Percentiles rank a stretch among this genome's conserved stretches.
Conservation (phyloP, 495 filamentous ascomycete genomes). For the Aspergillus ellipticus region DNA sequence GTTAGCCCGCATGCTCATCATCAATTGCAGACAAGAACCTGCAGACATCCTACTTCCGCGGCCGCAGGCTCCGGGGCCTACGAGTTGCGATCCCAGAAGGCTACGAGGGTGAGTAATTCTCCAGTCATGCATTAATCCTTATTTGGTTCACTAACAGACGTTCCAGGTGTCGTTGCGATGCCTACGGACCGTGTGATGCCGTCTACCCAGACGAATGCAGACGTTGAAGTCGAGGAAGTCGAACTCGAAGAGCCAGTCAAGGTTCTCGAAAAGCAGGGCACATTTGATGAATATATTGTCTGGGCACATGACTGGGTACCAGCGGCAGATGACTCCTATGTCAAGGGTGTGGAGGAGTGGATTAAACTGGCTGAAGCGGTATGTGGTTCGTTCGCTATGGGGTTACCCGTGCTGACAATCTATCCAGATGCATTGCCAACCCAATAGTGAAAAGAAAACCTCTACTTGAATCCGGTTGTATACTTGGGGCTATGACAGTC, state of each 20-base stretch:
- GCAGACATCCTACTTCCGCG: conserved; percentile 71
- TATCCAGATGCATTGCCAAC: conserved; percentile 33
- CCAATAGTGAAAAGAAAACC: conserved; percentile 9
- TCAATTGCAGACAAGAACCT: conserved; percentile 11
- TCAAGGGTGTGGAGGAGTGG: conserved; percentile 77
- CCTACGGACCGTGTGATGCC: conserved; percentile 34
- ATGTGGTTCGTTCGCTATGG: conserved; percentile 14
- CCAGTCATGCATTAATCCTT: neutral
- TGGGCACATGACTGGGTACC: conserved; percentile 80
- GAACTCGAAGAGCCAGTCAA: conserved; percentile 51
- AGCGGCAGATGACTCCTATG: conserved; percentile 66
- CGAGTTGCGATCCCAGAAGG: conserved; percentile 65
- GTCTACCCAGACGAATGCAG: conserved; percentile 24
- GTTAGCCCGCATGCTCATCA: conserved; percentile 4
- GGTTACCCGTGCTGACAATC: neutral
- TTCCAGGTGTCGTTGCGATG: conserved; percentile 38
- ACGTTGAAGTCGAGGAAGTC: conserved; percentile 30
- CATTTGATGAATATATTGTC: conserved; percentile 75
- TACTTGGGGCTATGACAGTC: neutral
- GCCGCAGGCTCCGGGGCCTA: conserved; percentile 72
- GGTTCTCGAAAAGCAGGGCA: conserved; percentile 56
- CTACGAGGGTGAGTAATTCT: conserved; percentile 57
- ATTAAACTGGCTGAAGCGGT: conserved; percentile 67
- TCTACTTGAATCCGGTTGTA: conserved; percentile 6
- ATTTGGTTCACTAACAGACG: neutral